phyloP scores from a whole-genome alignment of 352 stramenopile genomes.

The Globisporangium splendens region DNA sequence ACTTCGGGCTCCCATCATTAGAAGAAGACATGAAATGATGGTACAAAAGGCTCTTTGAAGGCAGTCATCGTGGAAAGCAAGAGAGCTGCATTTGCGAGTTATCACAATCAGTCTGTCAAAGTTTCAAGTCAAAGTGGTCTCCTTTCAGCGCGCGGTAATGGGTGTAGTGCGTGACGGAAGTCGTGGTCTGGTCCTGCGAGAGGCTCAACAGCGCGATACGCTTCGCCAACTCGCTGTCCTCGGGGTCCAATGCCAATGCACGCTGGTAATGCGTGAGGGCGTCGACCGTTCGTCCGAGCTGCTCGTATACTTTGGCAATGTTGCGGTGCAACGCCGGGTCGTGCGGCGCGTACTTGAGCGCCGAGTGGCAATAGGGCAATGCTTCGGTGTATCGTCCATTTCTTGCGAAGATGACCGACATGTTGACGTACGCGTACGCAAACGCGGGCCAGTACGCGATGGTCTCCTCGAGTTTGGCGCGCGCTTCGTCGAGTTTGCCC shows the following conservation, averaged over 20 bases:
- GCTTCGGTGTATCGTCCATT: constrained; percentile 44
- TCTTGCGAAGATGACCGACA: constrained; percentile 40
- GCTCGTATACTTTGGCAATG: constrained; percentile 49
- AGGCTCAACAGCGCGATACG: constrained; percentile 51
- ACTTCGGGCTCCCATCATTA: no score
- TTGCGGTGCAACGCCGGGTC: constrained; percentile 59
- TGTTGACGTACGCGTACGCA: constrained; percentile 47
- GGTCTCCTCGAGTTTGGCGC: constrained; percentile 33
- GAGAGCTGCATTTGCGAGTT: constrained; percentile 6
- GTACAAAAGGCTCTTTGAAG: no score
- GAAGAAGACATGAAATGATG: no score
- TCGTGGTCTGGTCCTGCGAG: constrained; percentile 20
- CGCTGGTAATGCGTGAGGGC: constrained; percentile 43
- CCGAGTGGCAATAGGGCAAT: constrained; percentile 29
- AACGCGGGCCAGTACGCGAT: constrained; percentile 50
- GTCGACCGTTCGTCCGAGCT: constrained; percentile 41
- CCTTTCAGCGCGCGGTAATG: constrained; percentile 38
- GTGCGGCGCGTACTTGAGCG: constrained; percentile 32
- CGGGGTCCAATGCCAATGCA: constrained; percentile 28
- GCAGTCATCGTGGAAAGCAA: no score
- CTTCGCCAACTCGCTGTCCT: constrained; percentile 32
- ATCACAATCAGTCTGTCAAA: constrained; percentile 14
- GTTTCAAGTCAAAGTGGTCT: constrained; percentile 61
- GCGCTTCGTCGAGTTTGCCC: constrained; percentile 35
- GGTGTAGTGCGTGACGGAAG: constrained; percentile 35